phyloP scores from a whole-genome alignment of 2,329 filamentous ascomycete species.

The Stromatinia cepivora region DNA sequence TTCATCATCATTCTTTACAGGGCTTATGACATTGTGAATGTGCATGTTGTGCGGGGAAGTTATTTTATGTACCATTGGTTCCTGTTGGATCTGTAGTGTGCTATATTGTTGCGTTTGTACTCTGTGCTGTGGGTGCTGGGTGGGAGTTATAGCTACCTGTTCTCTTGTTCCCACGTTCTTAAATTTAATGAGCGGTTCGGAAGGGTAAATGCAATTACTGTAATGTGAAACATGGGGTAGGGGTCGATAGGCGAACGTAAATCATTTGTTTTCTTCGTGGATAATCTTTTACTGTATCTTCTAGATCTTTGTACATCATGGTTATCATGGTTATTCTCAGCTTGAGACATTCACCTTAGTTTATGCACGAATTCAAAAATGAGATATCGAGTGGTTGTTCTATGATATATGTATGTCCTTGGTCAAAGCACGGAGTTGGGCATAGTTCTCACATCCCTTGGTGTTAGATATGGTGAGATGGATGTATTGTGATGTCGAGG shows the following conservation, averaged over 20 bases:
- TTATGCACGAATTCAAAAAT: not conserved
- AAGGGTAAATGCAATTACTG: not conserved
- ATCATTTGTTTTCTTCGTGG: not conserved
- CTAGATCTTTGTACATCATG: not conserved
- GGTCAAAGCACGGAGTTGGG: not conserved
- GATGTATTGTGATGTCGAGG: not conserved
- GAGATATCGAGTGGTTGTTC: not conserved
- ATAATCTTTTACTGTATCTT: not conserved
- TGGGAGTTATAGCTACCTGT: not conserved
- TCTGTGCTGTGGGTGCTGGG: not conserved
- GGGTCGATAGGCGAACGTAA: not conserved
- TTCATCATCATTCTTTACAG: too few relatives aligned
- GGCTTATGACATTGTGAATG: not conserved
- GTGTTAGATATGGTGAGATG: too few relatives aligned
- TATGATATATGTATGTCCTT: not conserved
- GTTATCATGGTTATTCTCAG: not conserved
- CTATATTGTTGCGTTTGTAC: not conserved
- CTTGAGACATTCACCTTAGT: not conserved
- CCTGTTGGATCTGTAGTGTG: not conserved
- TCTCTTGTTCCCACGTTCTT: not conserved
- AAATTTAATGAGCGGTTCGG: not conserved
- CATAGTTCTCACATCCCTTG: not conserved
- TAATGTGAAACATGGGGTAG: not conserved
- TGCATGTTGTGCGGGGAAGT: not conserved
- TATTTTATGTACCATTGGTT: not conserved